phyloP scores from a whole-genome alignment of 176 grass and related monocot species.

The Paspalum notatum region DNA sequence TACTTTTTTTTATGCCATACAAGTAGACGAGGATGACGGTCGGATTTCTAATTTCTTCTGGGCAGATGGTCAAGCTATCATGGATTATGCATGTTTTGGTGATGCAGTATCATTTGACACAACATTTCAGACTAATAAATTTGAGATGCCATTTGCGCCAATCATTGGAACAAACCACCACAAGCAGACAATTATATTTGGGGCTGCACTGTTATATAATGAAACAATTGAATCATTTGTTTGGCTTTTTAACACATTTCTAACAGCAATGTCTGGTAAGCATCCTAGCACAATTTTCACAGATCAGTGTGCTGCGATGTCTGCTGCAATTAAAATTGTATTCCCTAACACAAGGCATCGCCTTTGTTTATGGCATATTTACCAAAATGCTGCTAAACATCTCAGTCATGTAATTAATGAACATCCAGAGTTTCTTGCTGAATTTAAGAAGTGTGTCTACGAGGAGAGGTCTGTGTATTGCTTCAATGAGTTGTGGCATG shows the following conservation, averaged over 20 bases:
- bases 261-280: background rate
- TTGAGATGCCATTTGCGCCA: background rate
- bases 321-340: background rate
- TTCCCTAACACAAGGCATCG: background rate
- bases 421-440: background rate
- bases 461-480: background rate
- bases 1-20: background rate
- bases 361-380: background rate
- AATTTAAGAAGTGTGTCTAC: background rate
- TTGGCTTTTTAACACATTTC: background rate
- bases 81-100: background rate
- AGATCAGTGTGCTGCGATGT: background rate
- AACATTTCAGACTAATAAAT: background rate
- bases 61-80: background rate
- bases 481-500: background rate
- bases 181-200: background rate
- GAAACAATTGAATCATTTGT: constrained; percentile 5
- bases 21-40: background rate
- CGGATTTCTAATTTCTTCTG: background rate
- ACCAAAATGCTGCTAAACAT: background rate
- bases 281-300: background rate
- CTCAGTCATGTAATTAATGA: background rate
- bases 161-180: background rate
- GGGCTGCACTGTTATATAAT: background rate
- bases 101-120: background rate